These are phyloP conservation scores for Endotrypanum monterogeii DNA, from an alignment of 208 protist genomes.

Conservation along the genomic window DNA sequence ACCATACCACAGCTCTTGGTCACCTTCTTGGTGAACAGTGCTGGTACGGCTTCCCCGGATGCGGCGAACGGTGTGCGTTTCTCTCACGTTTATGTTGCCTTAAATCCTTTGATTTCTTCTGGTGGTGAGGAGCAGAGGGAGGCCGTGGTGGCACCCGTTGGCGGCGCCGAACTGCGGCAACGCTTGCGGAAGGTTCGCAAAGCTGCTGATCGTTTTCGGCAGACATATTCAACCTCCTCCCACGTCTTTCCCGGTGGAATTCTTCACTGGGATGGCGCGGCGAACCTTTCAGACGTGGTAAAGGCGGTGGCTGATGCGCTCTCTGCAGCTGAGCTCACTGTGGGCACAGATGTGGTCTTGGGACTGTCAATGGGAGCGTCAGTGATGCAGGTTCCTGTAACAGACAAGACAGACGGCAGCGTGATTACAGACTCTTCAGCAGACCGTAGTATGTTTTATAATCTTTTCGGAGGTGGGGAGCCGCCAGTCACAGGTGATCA, in stretches of 20 bases:
- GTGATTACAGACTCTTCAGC: not conserved
- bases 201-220: conserved; percentile 12
- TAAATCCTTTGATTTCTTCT: conserved; percentile 51
- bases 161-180: conserved; percentile 8
- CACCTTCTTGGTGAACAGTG: conserved; percentile 7
- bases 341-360: conserved; percentile 21
- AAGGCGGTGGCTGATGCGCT: conserved; percentile 21
- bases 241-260: not conserved
- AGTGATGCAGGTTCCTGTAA: not conserved
- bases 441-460: conserved; percentile 41
- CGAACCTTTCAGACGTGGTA: conserved; percentile 18
- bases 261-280: conserved; percentile 18
- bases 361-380: conserved; percentile 15
- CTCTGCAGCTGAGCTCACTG: conserved; percentile 10
- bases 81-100: conserved; percentile 37
- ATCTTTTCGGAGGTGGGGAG: conserved; percentile 63
- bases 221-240: conserved; percentile 5
- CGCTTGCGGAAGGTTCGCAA: conserved; percentile 15
- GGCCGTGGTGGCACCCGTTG: not conserved
- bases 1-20: conserved; percentile 19
- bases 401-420: not conserved
- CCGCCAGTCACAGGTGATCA: conserved; percentile 69
- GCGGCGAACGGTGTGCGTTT: conserved; percentile 30
- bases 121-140: conserved; percentile 16
- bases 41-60: conserved; percentile 37